Evolutionary conservation across 2,329 filamentous ascomycete genomes (phyloP), one percentile per base, ranked within the genome.

Genomic region (Phaeoacremonium minimum): DNA sequence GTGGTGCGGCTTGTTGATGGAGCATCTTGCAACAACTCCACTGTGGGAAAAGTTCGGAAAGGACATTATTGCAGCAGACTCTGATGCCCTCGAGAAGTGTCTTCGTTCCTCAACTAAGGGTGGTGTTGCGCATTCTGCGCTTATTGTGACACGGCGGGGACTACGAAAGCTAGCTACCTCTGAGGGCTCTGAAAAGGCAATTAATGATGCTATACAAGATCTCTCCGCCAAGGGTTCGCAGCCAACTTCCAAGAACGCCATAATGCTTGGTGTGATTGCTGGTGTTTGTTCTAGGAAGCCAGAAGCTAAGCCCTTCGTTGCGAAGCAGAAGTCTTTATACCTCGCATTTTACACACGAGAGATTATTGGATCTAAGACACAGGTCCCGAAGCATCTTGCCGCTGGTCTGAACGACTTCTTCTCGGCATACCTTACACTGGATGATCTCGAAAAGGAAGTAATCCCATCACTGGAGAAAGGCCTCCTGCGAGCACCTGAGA

Each of bases 401-500:
- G 71, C 71, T 48, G 85, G 84, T 6, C 65, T 97, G 32, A 64
- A 70, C 33, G 89, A 96, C 56, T 96, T 97, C 66, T 95, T 96
- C 57, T 60, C 66, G 13, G 75, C 73, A 19, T 97, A 91, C 54
- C 71, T 85, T 26, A 83, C 77, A 0, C 56, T 77, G 13, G 81
- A 89, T 16, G 89, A 96, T 46, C 57, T 97, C 18, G 75, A 79
- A 36, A 83, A 78, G 45, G 79, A 91, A 30, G 55, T 97, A 19
- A 71, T 94, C 16, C 87, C 90, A 7, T 70, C 88, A 0, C 67
- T 97, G 12, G 93, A 98, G 55, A 96, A 95, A 63, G 83, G 86
- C 6, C 73, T 98, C 37, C 66, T 98, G 31, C 78, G 94, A 55
- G 84, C 91, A 7, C 94, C 93, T 2, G 93, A 98, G 61, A 83